These are phyloP conservation scores for Suillus spraguei DNA, from an alignment of 768 basidiomycete species.

Conservation along the genomic window DNA sequence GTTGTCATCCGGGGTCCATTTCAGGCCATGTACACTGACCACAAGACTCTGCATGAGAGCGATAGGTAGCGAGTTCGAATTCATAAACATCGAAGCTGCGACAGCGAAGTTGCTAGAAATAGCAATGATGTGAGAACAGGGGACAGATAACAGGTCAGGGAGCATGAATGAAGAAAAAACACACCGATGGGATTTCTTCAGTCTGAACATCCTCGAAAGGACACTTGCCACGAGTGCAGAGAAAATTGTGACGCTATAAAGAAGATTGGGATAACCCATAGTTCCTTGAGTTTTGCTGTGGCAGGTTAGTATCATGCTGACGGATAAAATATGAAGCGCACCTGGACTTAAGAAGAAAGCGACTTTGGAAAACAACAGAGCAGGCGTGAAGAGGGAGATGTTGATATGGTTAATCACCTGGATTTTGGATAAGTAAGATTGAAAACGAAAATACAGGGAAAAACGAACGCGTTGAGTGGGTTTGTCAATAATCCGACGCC, in stretches of 20 bases:
- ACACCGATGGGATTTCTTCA: conserved; percentile 79
- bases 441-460: neutral
- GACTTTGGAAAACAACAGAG: conserved; percentile 91
- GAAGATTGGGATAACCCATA: conserved; percentile 87
- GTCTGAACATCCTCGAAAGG: conserved; percentile 61
- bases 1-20: conserved; percentile 82
- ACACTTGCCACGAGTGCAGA: conserved; percentile 71
- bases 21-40: conserved; percentile 76
- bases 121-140: neutral
- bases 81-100: conserved; percentile 89
- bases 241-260: conserved; percentile 76
- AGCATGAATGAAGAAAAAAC: conserved; percentile 20
- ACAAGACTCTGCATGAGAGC: conserved; percentile 93
- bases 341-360: conserved; percentile 89
- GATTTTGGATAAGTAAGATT: neutral
- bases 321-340: conserved; percentile 25
- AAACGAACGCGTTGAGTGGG: conserved; percentile 78
- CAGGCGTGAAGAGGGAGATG: conserved; percentile 87
- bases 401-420: conserved; percentile 79
- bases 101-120: conserved; percentile 68
- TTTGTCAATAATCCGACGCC: conserved; percentile 83
- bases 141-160: neutral
- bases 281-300: conserved; percentile 71
- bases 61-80: conserved; percentile 93
- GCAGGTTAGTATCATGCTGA: neutral